Evolutionary conservation across 768 basidiomycete genomes (phyloP).

Genomic region (Phanerodontia chrysosporium): DNA sequence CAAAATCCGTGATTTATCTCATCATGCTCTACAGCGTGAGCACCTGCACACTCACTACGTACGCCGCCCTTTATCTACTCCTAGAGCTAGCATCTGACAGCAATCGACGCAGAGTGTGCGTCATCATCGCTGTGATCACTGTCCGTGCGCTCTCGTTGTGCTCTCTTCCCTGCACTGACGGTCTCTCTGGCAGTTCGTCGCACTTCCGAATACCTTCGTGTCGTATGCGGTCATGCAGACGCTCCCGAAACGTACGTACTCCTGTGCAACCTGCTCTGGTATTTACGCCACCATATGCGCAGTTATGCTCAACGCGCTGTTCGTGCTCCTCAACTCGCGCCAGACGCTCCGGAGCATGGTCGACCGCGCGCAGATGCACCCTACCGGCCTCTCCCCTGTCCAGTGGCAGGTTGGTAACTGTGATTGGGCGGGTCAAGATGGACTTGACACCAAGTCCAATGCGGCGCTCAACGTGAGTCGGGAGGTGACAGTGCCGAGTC

Average conservation of each 20-base stretch:
- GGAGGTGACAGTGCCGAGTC: too few relatives aligned
- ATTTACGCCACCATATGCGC: background rate
- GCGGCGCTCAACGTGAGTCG: too few relatives aligned
- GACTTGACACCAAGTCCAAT: too few relatives aligned
- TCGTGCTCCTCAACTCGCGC: background rate
- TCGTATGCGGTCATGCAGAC: background rate
- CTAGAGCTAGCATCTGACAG: background rate
- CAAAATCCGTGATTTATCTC: background rate
- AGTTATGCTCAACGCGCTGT: background rate
- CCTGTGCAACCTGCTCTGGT: background rate
- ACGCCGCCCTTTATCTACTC: background rate
- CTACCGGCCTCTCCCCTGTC: background rate
- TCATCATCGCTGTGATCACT: background rate
- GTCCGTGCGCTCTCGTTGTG: background rate
- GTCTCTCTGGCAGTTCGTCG: background rate
- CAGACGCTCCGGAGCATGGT: background rate
- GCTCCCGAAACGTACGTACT: background rate
- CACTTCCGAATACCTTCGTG: background rate
- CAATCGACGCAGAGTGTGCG: background rate
- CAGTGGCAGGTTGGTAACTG: too few relatives aligned
- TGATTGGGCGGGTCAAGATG: too few relatives aligned
- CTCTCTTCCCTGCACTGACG: background rate
- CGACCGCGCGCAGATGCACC: background rate
- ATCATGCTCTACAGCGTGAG: background rate
- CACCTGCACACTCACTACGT: background rate